These are phyloP conservation scores for Plasmodium malariae DNA, from an alignment of 169 alveolate genomes.

Conservation along the genomic window DNA sequence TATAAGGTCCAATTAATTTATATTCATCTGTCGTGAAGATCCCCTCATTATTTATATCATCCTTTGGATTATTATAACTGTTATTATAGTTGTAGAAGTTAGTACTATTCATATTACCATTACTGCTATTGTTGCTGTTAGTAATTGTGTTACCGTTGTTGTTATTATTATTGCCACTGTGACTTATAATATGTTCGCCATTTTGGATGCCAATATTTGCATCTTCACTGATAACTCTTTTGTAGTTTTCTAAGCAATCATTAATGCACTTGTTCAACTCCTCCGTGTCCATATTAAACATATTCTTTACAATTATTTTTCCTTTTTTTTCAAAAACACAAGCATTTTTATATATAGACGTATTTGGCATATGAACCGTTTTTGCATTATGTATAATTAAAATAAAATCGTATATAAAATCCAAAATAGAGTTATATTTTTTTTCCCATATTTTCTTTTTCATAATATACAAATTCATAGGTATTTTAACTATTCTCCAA, in stretches of 20 bases:
- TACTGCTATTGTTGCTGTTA: no score
- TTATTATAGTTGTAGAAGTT: no score
- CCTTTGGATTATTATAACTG: no score
- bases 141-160: neutral
- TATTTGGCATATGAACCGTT: conserved; percentile 85
- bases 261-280: conserved; percentile 39
- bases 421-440: conserved; percentile 74
- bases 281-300: conserved; percentile 66
- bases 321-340: conserved; percentile 79
- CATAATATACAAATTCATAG: conserved; percentile 84
- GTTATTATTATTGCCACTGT: conserved; percentile 12
- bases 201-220: neutral
- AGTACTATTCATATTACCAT: no score
- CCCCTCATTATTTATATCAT: no score
- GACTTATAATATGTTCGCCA: neutral
- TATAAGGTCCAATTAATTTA: no score
- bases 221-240: conserved; percentile 7
- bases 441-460: conserved; percentile 80
- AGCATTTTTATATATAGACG: conserved; percentile 81
- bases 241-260: conserved; percentile 34
- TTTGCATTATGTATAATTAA: conserved; percentile 82
- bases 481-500: conserved; percentile 86
- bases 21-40: no score
- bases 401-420: conserved; percentile 79
- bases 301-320: conserved; percentile 67